Evolutionary conservation across 2,329 filamentous ascomycete genomes (phyloP).

Genomic region (Magnaporthiopsis rhizophila): DNA sequence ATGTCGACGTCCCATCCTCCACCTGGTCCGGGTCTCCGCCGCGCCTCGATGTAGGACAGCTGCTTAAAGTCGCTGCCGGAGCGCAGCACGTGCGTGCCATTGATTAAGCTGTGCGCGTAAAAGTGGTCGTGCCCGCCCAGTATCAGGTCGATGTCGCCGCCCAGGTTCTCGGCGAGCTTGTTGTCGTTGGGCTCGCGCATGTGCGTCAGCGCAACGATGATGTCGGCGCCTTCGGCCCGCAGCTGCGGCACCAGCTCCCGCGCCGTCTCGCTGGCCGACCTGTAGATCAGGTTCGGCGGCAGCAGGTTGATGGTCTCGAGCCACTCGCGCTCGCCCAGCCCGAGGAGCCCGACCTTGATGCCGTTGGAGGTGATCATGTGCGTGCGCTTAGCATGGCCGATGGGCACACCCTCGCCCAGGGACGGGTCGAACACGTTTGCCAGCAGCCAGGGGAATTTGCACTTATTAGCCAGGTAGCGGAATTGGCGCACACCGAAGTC

Average conservation of each 20-base stretch:
- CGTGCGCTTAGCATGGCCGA: slow-evolving; percentile 69
- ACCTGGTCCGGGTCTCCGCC: slow-evolving; percentile 42
- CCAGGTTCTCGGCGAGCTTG: slow-evolving; percentile 68
- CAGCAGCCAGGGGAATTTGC: slow-evolving; percentile 81
- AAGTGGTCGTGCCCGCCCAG: slow-evolving; percentile 87
- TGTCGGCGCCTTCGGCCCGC: slow-evolving; percentile 69
- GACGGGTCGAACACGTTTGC: slow-evolving; percentile 83
- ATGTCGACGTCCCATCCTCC: slow-evolving; percentile 70
- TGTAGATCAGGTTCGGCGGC: slow-evolving; percentile 75
- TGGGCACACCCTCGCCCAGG: slow-evolving; percentile 63
- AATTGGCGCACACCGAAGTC: slow-evolving; percentile 86
- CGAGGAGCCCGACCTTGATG: slow-evolving; percentile 77
- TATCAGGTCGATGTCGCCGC: slow-evolving; percentile 73
- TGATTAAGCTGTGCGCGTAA: slow-evolving; percentile 70
- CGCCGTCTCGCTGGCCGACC: slow-evolving; percentile 68
- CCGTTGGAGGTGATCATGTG: slow-evolving; percentile 74
- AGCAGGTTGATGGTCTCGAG: slow-evolving; percentile 81
- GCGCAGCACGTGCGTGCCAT: slow-evolving; percentile 74
- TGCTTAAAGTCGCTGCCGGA: slow-evolving; percentile 91
- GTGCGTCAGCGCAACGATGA: slow-evolving; percentile 76
- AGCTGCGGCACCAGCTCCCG: slow-evolving; percentile 66
- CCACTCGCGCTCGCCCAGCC: slow-evolving; percentile 82
- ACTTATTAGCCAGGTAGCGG: slow-evolving; percentile 61
- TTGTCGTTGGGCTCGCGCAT: slow-evolving; percentile 84
- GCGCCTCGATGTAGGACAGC: slow-evolving; percentile 76